Percentiles rank a stretch among this genome's conserved stretches.
phyloP scores from a whole-genome alignment of 768 basidiomycete genomes.

The Phylloporus sp. region DNA sequence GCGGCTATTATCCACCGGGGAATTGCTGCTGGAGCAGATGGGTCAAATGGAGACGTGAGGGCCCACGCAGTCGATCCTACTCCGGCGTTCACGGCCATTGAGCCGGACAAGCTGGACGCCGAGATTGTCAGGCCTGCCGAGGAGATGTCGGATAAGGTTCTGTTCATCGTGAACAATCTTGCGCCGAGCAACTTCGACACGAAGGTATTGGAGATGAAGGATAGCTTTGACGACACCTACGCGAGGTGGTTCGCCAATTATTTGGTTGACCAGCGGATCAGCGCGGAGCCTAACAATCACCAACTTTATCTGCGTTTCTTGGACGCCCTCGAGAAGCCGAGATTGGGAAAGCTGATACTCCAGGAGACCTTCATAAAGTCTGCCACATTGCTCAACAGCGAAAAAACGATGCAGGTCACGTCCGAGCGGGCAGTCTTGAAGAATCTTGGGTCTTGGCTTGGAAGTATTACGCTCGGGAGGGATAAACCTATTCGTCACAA shows the following conservation, averaged over 20 bases:
- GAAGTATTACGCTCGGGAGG: conserved; percentile 87
- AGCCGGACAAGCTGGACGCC: conserved; percentile 61
- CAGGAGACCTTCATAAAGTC: conserved; percentile 93
- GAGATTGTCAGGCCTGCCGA: conserved; percentile 72
- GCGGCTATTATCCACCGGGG: conserved; percentile 67
- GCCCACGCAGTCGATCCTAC: conserved; percentile 40
- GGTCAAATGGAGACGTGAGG: conserved; percentile 37
- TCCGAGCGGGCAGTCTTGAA: conserved; percentile 86
- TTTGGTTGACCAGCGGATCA: conserved; percentile 92
- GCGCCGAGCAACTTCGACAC: conserved; percentile 89
- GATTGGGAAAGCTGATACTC: conserved; percentile 72
- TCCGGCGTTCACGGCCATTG: conserved; percentile 74
- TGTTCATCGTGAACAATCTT: conserved; percentile 98
- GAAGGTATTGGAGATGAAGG: conserved; percentile 84
- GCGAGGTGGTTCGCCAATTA: conserved; percentile 98
- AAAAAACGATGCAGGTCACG: conserved; percentile 80
- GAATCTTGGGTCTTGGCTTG: conserved; percentile 94
- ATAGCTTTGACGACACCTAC: conserved; percentile 77
- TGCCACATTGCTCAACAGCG: conserved; percentile 81
- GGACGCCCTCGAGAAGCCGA: conserved; percentile 69
- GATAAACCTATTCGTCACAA: conserved; percentile 91
- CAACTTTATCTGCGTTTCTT: conserved; percentile 91
- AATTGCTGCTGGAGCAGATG: conserved; percentile 51
- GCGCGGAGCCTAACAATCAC: conserved; percentile 96
- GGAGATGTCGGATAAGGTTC: conserved; percentile 85